Percentiles rank a stretch among this genome's conserved stretches.
Evolutionary conservation across 176 grass and related monocot genomes (phyloP).

Genomic region (Olyra latifolia): DNA sequence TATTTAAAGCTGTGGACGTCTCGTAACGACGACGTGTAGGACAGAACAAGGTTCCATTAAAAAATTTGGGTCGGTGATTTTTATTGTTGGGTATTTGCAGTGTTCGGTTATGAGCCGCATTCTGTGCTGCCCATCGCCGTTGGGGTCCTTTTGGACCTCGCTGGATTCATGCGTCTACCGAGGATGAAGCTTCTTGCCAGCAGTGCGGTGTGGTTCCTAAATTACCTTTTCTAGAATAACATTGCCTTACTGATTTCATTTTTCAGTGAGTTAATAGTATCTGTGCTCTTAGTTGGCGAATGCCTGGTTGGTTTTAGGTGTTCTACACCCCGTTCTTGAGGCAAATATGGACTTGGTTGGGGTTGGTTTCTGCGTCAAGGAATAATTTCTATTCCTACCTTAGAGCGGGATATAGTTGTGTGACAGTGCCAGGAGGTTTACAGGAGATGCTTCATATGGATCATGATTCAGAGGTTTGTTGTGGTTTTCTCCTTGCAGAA

Average conservation of each 20-base stretch:
- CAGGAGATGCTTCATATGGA: conserved; percentile 97
- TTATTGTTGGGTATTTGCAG: conserved; percentile 34
- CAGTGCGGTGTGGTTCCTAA: conserved; percentile 60
- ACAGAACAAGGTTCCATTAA: too few relatives aligned
- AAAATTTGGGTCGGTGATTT: neutral
- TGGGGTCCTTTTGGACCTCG: conserved; percentile 41
- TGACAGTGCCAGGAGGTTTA: conserved; percentile 85
- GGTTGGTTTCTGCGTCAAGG: conserved; percentile 66
- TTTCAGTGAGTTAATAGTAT: neutral
- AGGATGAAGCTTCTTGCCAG: conserved; percentile 80
- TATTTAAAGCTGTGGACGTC: too few relatives aligned
- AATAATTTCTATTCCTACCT: conserved; percentile 77
- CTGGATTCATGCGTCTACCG: conserved; percentile 71
- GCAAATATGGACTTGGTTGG: conserved; percentile 95
- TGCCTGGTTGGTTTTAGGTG: conserved; percentile 50
- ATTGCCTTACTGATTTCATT: neutral
- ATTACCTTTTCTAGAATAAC: neutral
- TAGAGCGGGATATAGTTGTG: conserved; percentile 67
- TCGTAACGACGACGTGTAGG: too few relatives aligned
- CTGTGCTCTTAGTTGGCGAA: conserved; percentile 5
- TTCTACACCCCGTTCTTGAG: conserved; percentile 95
- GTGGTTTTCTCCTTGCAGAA: neutral
- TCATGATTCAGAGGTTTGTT: conserved; percentile 68
- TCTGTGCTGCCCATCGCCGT: conserved; percentile 79
- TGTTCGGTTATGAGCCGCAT: conserved; percentile 91